Evolutionary conservation across 1,284 basidiomycete species (phyloP), one percentile per base, ranked within the genome.

Genomic region (Malassezia caprae): DNA sequence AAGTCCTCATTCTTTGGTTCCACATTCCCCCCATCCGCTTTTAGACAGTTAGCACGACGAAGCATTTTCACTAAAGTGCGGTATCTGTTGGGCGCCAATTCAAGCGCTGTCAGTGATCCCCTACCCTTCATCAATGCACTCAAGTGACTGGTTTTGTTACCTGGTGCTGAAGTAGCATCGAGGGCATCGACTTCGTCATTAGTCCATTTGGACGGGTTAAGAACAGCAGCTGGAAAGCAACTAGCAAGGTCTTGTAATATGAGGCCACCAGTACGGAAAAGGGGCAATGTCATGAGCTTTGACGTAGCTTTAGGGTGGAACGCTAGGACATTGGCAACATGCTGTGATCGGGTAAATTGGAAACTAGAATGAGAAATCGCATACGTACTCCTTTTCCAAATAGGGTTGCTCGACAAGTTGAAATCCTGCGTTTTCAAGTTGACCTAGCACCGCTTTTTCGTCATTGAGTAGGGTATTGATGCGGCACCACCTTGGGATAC

Each of bases 191-290:
- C 53, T 23, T 19, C 17, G 17, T 17, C 21, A 28, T 41, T 13
- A 47, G n/a, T 43, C 24, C 19, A 48, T 43, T 48, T 28, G 7
- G 45, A 51, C 1, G 62, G 58, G 39, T 63, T 54, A n/a, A 73
- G 53, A 4, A 96, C 82, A 51, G 83, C 79, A 0, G 93, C 90
- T 8, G 94, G 90, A 73, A 98, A 90, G 76, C 94, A 99, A 44
- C 87, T 90, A 12, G 94, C 93, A 74, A 96, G 93, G 76, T 99
- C 94, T 76, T 99, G 94, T 8, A 96, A 78, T 54, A 99, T 90
- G 28, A 98, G 77, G 65, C 83, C 84, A 30, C 87, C 88, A n/a
- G 80, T 76, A 56, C 77, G 78, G 76, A 88, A 91, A 3, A 83
- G 65, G 15, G 61, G 56, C 27, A 54, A 53, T 2, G 40, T 41